Conservation (phyloP, 495 filamentous ascomycete species). For the Pseudevernia furfuracea region DNA sequence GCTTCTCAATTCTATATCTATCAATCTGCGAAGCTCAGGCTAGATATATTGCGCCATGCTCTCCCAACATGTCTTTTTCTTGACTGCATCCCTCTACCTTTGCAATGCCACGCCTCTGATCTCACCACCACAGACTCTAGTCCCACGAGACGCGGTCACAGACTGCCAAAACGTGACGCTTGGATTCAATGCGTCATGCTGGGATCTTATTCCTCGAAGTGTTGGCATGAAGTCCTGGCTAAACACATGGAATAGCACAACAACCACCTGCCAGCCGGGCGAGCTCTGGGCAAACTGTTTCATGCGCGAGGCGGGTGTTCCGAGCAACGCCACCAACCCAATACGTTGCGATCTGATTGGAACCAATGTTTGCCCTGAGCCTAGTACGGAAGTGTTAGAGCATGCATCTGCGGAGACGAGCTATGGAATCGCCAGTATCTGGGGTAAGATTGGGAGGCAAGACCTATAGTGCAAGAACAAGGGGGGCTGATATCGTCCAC, state of each 20-base stretch:
- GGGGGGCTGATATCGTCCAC: not conserved
- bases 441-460: not conserved
- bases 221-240: not conserved
- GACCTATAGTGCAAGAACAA: too few species aligned
- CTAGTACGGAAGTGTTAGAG: not conserved
- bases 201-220: not conserved
- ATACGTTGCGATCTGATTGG: constrained; percentile 1
- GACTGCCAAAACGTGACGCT: not conserved
- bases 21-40: not conserved
- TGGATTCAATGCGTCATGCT: not conserved
- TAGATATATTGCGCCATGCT: not conserved
- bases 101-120: not conserved
- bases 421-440: not conserved
- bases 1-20: not conserved
- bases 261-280: not conserved
- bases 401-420: not conserved
- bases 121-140: not conserved
- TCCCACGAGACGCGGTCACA: not conserved
- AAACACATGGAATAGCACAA: not conserved
- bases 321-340: not conserved
- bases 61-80: not conserved
- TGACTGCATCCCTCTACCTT: not conserved
- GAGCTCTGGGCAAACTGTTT: constrained; percentile 5
- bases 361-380: not conserved
- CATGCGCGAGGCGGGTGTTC: not conserved